Evolutionary conservation across 176 grass and related monocot species (phyloP).

Genomic region (Juncus effusus): DNA sequence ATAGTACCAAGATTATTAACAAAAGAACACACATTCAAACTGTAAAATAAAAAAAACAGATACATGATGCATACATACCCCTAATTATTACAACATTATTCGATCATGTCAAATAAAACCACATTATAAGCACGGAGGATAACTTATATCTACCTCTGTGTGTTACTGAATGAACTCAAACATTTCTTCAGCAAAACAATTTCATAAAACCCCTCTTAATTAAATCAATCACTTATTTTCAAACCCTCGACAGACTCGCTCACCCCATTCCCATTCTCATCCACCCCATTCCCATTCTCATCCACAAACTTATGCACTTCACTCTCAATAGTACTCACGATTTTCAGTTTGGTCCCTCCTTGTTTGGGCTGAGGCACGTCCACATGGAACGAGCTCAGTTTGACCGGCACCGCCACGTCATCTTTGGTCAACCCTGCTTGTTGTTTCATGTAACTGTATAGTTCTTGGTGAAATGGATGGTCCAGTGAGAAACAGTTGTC

Average conservation of each 20-base stretch:
- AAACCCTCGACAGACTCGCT: conserved; percentile 6
- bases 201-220: conserved; percentile 2
- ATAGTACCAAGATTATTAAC: no score
- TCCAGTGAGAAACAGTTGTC: conserved; percentile 64
- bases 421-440: conserved; percentile 33
- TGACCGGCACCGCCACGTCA: conserved; percentile 29
- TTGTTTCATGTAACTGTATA: conserved; percentile 74
- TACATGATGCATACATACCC: no score
- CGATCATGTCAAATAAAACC: conserved; percentile 17
- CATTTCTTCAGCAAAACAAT: neutral
- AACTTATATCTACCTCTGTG: no score
- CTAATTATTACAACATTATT: neutral
- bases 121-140: no score
- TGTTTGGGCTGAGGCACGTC: conserved; percentile 65
- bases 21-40: no score
- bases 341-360: conserved; percentile 38
- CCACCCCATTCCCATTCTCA: conserved; percentile 21
- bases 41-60: no score
- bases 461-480: conserved; percentile 79
- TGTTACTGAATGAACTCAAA: no score
- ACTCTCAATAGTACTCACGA: conserved; percentile 57
- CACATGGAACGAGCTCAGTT: conserved; percentile 68
- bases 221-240: conserved; percentile 9
- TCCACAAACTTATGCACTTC: conserved; percentile 76
- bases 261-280: no score